phyloP scores from a whole-genome alignment of 495 filamentous ascomycete genomes.

The Penicillium riverlandense region DNA sequence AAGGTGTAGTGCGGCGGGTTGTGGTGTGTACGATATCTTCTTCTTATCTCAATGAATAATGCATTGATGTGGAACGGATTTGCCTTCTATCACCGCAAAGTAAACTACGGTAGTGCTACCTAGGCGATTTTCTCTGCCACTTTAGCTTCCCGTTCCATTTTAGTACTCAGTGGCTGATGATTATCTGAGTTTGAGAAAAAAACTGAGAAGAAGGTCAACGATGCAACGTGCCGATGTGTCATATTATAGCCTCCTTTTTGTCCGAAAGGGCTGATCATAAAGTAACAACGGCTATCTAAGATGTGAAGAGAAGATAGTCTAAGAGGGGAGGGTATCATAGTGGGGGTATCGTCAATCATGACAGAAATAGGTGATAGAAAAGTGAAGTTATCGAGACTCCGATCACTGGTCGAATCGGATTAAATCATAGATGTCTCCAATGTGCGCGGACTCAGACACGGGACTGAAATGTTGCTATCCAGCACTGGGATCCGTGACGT shows the following conservation, averaged over 20 bases:
- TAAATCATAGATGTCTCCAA: conserved; percentile 19
- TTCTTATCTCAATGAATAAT: conserved; percentile 8
- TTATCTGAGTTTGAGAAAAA: too few relatives aligned
- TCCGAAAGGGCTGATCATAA: too few relatives aligned
- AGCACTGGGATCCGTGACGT: conserved; percentile 10
- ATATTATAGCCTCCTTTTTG: too few relatives aligned
- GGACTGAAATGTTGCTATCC: conserved; percentile 12
- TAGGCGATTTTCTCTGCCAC: too few relatives aligned
- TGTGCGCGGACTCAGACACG: conserved; percentile 13
- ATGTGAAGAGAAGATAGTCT: conserved; percentile 12
- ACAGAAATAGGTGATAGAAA: background rate
- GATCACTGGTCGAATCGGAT: background rate
- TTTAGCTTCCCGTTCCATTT: too few relatives aligned
- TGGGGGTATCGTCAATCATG: background rate
- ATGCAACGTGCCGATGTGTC: too few relatives aligned
- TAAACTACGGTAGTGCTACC: too few relatives aligned
- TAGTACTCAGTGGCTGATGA: too few relatives aligned
- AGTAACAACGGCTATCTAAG: background rate
- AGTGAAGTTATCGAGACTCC: background rate
- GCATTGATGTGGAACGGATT: conserved; percentile 7
- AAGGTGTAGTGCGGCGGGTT: conserved; percentile 31
- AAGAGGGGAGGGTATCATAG: background rate
- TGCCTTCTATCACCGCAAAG: too few relatives aligned
- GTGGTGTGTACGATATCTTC: conserved; percentile 13
- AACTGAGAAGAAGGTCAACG: too few relatives aligned